phyloP scores from a whole-genome alignment of 345 rosid species.

The Kandelia obovata region DNA sequence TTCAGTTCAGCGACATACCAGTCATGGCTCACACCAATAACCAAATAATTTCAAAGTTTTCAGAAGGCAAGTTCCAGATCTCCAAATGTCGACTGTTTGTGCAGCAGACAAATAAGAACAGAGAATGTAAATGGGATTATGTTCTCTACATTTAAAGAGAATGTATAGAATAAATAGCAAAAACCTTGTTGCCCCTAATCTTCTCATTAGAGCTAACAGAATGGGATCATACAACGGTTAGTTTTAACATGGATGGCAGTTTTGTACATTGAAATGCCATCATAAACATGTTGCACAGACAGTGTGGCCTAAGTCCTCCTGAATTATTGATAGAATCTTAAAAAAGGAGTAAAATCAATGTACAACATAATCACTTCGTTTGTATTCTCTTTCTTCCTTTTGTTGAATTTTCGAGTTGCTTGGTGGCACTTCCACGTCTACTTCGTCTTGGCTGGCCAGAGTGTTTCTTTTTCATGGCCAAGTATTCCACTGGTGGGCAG shows the following conservation, averaged over 20 bases:
- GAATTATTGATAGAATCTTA: neutral
- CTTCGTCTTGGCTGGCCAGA: constrained; percentile 31
- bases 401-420: constrained; percentile 24
- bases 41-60: too few relatives aligned
- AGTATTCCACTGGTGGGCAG: constrained; percentile 41
- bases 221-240: constrained; percentile 10
- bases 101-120: too few relatives aligned
- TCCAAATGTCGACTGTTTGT: too few relatives aligned
- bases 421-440: constrained; percentile 13
- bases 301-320: neutral
- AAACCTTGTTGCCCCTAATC: neutral
- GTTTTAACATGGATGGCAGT: constrained; percentile 2
- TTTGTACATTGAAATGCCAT: constrained; percentile 4
- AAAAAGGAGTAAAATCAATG: neutral
- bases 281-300: constrained; percentile 1
- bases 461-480: constrained; percentile 28
- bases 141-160: too few relatives aligned
- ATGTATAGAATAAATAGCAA: too few relatives aligned
- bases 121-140: too few relatives aligned
- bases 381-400: constrained; percentile 52
- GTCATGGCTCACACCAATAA: too few relatives aligned
- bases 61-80: too few relatives aligned
- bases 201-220: neutral
- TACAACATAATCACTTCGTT: constrained; percentile 36
- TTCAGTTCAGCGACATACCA: too few relatives aligned